Percentiles rank a stretch among this genome's conserved stretches.
Evolutionary conservation across 176 grass and related monocot genomes (phyloP).

Genomic region (Calamus simplicifolius): DNA sequence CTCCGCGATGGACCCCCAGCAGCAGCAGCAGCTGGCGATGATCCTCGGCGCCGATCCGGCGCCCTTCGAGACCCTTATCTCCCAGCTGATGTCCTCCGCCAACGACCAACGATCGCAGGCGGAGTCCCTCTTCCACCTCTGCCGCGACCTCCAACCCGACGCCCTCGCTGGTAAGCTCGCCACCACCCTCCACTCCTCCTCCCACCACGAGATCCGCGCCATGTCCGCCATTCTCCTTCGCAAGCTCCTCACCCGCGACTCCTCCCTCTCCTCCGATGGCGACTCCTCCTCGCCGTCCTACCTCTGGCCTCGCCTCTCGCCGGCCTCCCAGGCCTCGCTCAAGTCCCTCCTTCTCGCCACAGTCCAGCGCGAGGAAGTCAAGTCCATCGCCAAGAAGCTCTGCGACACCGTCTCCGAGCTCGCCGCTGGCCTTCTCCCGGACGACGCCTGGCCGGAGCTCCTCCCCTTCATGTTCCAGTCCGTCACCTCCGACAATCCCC

Average conservation of each 20-base stretch:
- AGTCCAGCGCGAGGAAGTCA: slow-evolving; percentile 53
- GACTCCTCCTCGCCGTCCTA: not conserved
- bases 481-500: slow-evolving; percentile 34
- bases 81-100: slow-evolving; percentile 81
- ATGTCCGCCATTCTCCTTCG: slow-evolving; percentile 73
- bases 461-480: slow-evolving; percentile 84
- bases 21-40: slow-evolving; percentile 14
- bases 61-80: slow-evolving; percentile 57
- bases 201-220: slow-evolving; percentile 40
- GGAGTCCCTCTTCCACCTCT: slow-evolving; percentile 85
- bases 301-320: slow-evolving; percentile 67
- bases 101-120: slow-evolving; percentile 74
- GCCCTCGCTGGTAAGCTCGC: slow-evolving; percentile 60
- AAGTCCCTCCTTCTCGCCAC: slow-evolving; percentile 56
- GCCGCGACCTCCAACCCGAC: slow-evolving; percentile 61
- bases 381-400: slow-evolving; percentile 83
- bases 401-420: slow-evolving; percentile 87
- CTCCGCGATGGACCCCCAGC: not conserved
- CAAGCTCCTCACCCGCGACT: slow-evolving; percentile 51
- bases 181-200: slow-evolving; percentile 37
- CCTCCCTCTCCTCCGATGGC: slow-evolving; percentile 5
- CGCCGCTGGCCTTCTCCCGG: slow-evolving; percentile 57
- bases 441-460: slow-evolving; percentile 61
- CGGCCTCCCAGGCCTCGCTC: slow-evolving; percentile 35
- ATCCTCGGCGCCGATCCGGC: not conserved